Evolutionary conservation across 805 yeast species (phyloP).

Genomic region (Phaffomyces opuntiae): DNA sequence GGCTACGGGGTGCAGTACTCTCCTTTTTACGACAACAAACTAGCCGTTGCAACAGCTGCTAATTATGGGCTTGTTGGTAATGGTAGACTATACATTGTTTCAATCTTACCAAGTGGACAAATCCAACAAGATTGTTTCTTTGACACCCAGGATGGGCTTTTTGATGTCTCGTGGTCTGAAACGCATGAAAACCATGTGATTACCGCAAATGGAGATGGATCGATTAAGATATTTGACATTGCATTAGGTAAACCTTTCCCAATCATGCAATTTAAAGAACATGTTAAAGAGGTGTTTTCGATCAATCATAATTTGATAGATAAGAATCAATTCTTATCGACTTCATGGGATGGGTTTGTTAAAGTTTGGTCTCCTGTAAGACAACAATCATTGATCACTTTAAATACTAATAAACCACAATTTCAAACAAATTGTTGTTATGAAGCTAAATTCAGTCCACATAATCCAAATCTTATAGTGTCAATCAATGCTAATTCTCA

Average conservation of each 20-base stretch:
- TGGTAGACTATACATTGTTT: conserved; percentile 70
- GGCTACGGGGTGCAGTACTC: conserved; percentile 88
- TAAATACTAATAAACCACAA: conserved; percentile 31
- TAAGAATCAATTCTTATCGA: conserved; percentile 60
- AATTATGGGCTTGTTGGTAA: conserved; percentile 94
- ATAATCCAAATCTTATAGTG: conserved; percentile 60
- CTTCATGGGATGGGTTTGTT: conserved; percentile 90
- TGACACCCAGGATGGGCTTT: conserved; percentile 91
- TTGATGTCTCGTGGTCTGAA: conserved; percentile 88
- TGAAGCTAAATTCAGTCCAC: conserved; percentile 78
- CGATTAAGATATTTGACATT: conserved; percentile 73
- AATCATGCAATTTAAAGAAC: conserved; percentile 70
- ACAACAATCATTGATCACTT: conserved; percentile 47
- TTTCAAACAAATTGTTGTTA: conserved; percentile 55
- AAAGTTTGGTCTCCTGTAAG: conserved; percentile 72
- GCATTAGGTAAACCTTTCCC: conserved; percentile 57
- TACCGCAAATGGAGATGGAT: conserved; percentile 87
- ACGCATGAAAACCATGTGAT: conserved; percentile 78
- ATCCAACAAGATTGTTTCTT: conserved; percentile 49
- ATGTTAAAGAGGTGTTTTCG: conserved; percentile 65
- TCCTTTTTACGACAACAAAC: conserved; percentile 81
- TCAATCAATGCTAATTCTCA: conserved; percentile 72
- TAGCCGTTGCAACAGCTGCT: conserved; percentile 87
- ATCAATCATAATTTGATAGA: conserved; percentile 69
- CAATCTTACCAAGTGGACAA: conserved; percentile 61